phyloP scores from a whole-genome alignment of 2,329 filamentous ascomycete species.

The Penicillium sp. region DNA sequence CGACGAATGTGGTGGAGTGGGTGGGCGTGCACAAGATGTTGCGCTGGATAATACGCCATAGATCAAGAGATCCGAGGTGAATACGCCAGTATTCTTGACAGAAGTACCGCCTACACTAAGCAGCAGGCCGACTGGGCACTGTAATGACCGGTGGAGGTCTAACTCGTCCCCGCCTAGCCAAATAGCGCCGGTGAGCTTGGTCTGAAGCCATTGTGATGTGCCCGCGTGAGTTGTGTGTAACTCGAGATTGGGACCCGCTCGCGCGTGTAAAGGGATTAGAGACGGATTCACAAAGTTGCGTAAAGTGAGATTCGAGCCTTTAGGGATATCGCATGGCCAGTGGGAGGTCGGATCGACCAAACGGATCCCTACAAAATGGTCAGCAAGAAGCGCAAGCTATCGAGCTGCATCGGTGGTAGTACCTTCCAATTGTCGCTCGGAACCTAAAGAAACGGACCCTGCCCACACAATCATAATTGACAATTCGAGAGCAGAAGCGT shows the following conservation, averaged over 20 bases:
- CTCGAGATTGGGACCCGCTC: conserved; percentile 41
- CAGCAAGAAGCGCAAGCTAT: conserved; percentile 7
- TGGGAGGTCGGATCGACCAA: conserved; percentile 34
- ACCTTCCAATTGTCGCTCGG: conserved; percentile 32
- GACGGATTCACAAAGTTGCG: conserved; percentile 40
- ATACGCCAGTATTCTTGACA: conserved; percentile 16
- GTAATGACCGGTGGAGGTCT: conserved; percentile 28
- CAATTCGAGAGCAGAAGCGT: background rate
- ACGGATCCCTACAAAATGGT: conserved; percentile 30
- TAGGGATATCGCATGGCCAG: conserved; percentile 35
- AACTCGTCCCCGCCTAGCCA: conserved; percentile 37
- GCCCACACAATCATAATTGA: conserved; percentile 40
- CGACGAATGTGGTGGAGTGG: conserved; percentile 37
- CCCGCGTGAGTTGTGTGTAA: conserved; percentile 33
- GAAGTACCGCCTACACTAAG: conserved; percentile 28
- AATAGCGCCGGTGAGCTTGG: conserved; percentile 34
- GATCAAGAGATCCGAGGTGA: conserved; percentile 38
- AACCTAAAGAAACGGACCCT: conserved; percentile 31
- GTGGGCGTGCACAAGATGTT: conserved; percentile 28
- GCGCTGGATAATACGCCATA: conserved; percentile 38
- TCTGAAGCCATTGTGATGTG: conserved; percentile 40
- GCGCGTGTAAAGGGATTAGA: conserved; percentile 42
- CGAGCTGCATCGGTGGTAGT: conserved; percentile 12
- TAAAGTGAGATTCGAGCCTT: conserved; percentile 32
- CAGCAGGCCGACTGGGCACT: conserved; percentile 42